A percentile compares a stretch with the other conserved stretches of the same genome.
phyloP scores from a whole-genome alignment of 202 grass and related monocot genomes.

The Eragrostis tef region DNA sequence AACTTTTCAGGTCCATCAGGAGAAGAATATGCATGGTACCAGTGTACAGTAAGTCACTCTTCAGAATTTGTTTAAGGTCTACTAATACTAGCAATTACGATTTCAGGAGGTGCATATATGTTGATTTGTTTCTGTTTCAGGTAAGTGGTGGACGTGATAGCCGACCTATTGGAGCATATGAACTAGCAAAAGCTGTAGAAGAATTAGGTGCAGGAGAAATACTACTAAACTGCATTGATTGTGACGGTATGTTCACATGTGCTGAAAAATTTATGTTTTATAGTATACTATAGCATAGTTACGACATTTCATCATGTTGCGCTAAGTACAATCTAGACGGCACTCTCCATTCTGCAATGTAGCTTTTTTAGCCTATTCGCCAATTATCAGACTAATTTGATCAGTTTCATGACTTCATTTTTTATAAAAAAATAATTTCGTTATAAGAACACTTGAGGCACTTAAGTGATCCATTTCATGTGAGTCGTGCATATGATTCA shows the following conservation, averaged over 20 bases:
- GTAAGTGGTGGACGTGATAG: conserved; percentile 88
- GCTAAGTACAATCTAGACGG: neutral
- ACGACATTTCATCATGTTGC: conserved; percentile 16
- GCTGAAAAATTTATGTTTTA: conserved; percentile 37
- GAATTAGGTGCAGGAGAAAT: conserved; percentile 92
- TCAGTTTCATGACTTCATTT: neutral
- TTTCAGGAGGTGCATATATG: neutral
- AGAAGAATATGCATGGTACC: conserved; percentile 99
- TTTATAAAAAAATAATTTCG: conserved; percentile 2
- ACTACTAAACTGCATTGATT: conserved; percentile 96
- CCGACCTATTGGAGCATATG: conserved; percentile 86
- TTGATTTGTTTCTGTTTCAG: conserved; percentile 48
- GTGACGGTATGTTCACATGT: conserved; percentile 72
- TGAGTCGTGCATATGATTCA: neutral
- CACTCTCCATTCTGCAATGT: neutral
- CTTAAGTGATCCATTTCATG: conserved; percentile 3
- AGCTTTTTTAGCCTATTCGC: conserved; percentile 8
- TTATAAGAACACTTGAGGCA: neutral
- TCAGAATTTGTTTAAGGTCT: conserved; percentile 24
- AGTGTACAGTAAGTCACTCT: conserved; percentile 75
- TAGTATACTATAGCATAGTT: conserved; percentile 11
- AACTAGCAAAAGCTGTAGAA: conserved; percentile 94
- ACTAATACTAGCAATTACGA: neutral
- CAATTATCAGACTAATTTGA: neutral
- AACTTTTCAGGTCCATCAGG: conserved; percentile 71